Conservation (phyloP, 179 eudicot genomes). For the Spinacia oleracea region DNA sequence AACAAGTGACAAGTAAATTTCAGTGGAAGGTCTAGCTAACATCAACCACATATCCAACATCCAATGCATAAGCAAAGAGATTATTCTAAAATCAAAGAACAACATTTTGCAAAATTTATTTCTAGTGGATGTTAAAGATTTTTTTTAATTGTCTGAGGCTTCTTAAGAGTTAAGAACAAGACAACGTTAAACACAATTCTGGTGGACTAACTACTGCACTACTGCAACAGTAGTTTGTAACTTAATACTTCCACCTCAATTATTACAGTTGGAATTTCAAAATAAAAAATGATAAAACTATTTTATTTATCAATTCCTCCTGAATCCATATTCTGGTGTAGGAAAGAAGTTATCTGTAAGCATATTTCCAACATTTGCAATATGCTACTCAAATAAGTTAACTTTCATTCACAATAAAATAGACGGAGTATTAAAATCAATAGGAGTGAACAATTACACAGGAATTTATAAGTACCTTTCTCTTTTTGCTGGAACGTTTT, state of each 20-base stretch:
- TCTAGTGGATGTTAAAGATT: not conserved
- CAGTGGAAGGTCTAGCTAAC: not conserved
- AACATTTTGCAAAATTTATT: not conserved
- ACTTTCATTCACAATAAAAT: not conserved
- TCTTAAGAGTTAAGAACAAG: not conserved
- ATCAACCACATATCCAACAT: not conserved
- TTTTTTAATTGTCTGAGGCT: not conserved
- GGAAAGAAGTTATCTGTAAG: not conserved
- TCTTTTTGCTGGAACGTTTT: constrained; percentile 78
- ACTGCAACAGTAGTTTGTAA: too few relatives aligned
- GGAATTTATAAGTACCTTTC: constrained; percentile 53
- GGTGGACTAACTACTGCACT: not conserved
- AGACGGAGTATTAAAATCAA: too few relatives aligned
- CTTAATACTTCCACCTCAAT: not conserved
- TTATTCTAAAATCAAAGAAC: not conserved
- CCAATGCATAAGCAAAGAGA: not conserved
- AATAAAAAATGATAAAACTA: not conserved
- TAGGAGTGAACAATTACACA: not conserved
- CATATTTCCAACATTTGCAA: not conserved
- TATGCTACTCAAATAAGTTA: not conserved
- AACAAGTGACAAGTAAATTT: not conserved
- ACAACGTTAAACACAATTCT: not conserved
- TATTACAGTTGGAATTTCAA: not conserved
- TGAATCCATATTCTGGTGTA: not conserved
- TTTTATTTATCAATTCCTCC: not conserved